Evolutionary conservation across 257 asterid genomes (phyloP).

Genomic region (Linaria vulgaris): DNA sequence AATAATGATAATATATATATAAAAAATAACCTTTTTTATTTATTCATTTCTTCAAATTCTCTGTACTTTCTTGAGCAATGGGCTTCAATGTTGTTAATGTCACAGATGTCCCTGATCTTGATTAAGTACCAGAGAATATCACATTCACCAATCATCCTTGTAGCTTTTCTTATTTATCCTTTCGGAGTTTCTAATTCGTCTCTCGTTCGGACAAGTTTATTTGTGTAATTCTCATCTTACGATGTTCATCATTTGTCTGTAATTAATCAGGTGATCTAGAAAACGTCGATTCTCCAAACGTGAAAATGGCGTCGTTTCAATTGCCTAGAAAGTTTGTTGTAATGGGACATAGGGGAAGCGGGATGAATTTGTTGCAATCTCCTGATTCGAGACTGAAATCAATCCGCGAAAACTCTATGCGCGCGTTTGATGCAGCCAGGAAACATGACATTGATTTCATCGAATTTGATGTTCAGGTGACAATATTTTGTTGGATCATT

Average conservation of each 20-base stretch:
- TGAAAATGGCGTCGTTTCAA: neutral
- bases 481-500: neutral
- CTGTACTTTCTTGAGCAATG: slow-evolving; percentile 18
- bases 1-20: no score
- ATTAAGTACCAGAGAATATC: slow-evolving; percentile 21
- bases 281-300: neutral
- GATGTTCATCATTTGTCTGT: neutral
- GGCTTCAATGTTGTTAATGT: slow-evolving; percentile 20
- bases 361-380: slow-evolving; percentile 30
- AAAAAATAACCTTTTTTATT: neutral
- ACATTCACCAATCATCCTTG: no score
- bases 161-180: slow-evolving; percentile 1
- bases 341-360: slow-evolving; percentile 38
- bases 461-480: slow-evolving; percentile 41
- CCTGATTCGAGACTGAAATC: slow-evolving; percentile 21
- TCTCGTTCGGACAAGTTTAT: slow-evolving; percentile 6
- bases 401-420: slow-evolving; percentile 29
- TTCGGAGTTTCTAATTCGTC: neutral
- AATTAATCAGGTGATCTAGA: neutral
- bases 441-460: slow-evolving; percentile 21
- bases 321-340: slow-evolving; percentile 26
- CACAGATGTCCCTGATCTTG: slow-evolving; percentile 27
- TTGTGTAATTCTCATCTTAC: neutral
- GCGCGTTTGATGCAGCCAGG: slow-evolving; percentile 27
- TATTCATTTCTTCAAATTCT: neutral